Percentiles rank a stretch among this genome's conserved stretches.
Conservation (phyloP, 139 green algal genomes). For the Micractinium conductrix region DNA sequence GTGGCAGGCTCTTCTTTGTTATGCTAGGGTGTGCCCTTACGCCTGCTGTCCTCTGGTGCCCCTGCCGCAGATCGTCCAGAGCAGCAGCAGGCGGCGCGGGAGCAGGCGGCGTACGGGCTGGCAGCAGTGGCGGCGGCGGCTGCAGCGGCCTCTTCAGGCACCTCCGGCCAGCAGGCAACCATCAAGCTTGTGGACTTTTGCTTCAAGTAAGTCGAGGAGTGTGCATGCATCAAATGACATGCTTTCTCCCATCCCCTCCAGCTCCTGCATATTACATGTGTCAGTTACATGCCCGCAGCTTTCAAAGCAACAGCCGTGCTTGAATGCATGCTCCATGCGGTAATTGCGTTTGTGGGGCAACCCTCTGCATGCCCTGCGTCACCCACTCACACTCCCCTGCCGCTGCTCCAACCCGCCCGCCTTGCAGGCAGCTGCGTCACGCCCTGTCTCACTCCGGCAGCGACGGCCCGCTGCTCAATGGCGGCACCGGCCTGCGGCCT, state of each 20-base stretch:
- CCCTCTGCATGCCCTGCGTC: neutral
- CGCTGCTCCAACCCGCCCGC: neutral
- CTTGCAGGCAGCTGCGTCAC: constrained; percentile 20
- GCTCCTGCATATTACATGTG: no score
- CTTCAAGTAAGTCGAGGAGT: constrained; percentile 26
- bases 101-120: constrained; percentile 54
- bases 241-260: no score
- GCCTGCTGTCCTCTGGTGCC: neutral
- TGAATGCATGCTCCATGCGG: no score
- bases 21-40: neutral
- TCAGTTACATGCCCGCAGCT: no score
- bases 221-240: no score
- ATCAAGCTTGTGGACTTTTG: constrained; percentile 45
- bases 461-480: neutral
- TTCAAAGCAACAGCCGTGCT: no score
- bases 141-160: neutral
- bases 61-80: neutral
- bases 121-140: constrained; percentile 42
- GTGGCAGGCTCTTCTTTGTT: no score
- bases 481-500: neutral
- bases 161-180: constrained; percentile 5
- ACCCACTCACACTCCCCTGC: neutral
- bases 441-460: no score
- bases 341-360: no score
- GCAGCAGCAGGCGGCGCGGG: constrained; percentile 33